These are phyloP conservation scores for Eudorina sp. DNA, from an alignment of 139 green algal species.

Conservation along the genomic window DNA sequence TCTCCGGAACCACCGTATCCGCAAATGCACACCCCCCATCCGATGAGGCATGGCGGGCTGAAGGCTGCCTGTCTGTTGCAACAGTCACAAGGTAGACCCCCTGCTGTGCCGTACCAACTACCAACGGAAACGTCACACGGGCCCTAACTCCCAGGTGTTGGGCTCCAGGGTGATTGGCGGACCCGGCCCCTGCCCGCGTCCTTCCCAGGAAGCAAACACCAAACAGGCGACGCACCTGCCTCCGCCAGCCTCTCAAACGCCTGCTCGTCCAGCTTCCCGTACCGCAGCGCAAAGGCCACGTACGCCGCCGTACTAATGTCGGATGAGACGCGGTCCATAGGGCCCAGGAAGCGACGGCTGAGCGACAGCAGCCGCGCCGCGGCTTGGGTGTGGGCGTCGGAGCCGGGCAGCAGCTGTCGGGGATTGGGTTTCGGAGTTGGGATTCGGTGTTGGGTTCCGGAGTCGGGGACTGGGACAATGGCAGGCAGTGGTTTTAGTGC, in stretches of 20 bases:
- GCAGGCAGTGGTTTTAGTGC: no score
- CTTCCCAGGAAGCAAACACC: no score
- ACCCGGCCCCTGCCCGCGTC: no score
- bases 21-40: no score
- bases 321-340: background rate
- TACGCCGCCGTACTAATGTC: background rate
- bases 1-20: no score
- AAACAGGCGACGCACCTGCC: conserved; percentile 21
- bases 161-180: background rate
- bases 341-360: background rate
- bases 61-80: background rate
- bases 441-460: no score
- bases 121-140: background rate
- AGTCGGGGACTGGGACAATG: no score
- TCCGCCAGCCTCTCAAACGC: background rate
- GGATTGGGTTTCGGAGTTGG: no score
- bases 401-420: conserved; percentile 39
- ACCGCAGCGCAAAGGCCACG: conserved; percentile 15
- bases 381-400: background rate
- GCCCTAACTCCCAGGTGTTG: background rate
- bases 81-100: background rate
- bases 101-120: background rate
- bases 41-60: no score
- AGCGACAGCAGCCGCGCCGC: background rate
- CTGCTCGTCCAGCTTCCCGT: background rate